Base-by-base conservation (phyloP, 2,329 filamentous ascomycete genomes). In the Alternaria sp. region DNA sequence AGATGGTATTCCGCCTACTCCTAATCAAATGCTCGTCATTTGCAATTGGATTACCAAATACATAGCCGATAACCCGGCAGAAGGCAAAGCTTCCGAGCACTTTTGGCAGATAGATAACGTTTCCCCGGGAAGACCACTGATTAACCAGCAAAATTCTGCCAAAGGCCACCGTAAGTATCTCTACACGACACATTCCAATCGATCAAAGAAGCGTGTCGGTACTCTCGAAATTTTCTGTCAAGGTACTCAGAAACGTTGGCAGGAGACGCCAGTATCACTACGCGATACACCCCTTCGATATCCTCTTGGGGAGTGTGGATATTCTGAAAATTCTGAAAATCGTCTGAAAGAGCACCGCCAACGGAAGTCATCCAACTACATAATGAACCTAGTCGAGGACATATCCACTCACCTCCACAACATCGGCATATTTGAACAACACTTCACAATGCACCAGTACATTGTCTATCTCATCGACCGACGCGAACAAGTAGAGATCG, bases 311-410 rank as follows among this genome's bases (percentile, higher is more conserved):
- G 75, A 78, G 49, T 73, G 72, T 33, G 74, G 74, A 15, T 78
- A 77, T 57, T 68, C 72, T 0, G 51, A 60, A 6, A 43, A 72
- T n/a, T 66, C 73, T 0, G 71, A 68, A 7, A 20, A n/a, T 1
- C 61, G 75, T 0, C 57, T 78, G 0, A 58, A 63, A 5, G 69
- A 76, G 41, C 75, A 78, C 47, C 71, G 75, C 2, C 25, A 60
- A 1, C 72, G 63, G 8, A 54, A 62, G 5, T 72, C 69, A 0
- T 76, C 71, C 4, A 77, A 77, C 44, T 72, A 73, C 20, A 46
- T 76, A 11, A 77, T 77, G 75, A 77, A 77, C 14, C 70, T 78
- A 0, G 65, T 74, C 0, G 72, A 76, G 50, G 75, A 78, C 23
- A 67, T 72, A 1, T 77, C 71, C 28, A 65, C 64, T 0, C 49